These are phyloP conservation scores for Pythium brachiatum DNA, from an alignment of 352 stramenopile species.

Conservation along the genomic window DNA sequence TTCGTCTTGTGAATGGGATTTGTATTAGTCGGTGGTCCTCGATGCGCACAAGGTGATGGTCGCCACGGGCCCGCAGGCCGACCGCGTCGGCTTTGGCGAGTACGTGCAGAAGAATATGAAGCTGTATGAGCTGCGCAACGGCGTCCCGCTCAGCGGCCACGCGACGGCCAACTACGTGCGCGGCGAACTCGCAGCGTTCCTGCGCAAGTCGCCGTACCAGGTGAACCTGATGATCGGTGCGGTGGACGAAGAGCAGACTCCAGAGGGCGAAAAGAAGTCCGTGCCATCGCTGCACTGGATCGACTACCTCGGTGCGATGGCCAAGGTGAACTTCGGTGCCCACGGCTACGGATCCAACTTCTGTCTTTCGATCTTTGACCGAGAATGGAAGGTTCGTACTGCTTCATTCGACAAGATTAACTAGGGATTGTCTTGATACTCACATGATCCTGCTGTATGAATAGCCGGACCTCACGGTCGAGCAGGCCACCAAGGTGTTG, in stretches of 20 bases:
- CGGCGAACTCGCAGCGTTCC: conserved; percentile 69
- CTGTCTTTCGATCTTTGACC: conserved; percentile 85
- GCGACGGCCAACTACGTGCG: conserved; percentile 86
- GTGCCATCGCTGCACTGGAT: conserved; percentile 86
- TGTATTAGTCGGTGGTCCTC: conserved; percentile 58
- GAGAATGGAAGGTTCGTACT: conserved; percentile 70
- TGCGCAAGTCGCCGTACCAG: conserved; percentile 83
- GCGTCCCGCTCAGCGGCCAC: conserved; percentile 75
- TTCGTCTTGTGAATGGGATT: conserved; percentile 7
- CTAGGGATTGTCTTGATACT: not conserved
- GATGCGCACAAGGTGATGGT: conserved; percentile 85
- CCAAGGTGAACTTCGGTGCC: conserved; percentile 84
- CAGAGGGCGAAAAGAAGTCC: conserved; percentile 25
- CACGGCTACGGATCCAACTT: conserved; percentile 86
- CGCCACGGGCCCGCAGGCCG: conserved; percentile 68
- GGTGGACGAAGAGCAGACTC: conserved; percentile 45
- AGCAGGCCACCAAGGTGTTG: conserved; percentile 69
- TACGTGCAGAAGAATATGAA: conserved; percentile 93
- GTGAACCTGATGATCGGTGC: conserved; percentile 84
- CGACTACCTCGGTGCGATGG: conserved; percentile 84
- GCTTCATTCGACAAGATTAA: not conserved
- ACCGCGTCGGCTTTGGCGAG: conserved; percentile 82
- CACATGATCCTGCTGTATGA: conserved; percentile 1
- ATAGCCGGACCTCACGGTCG: conserved; percentile 78
- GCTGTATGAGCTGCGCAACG: conserved; percentile 88